Base-by-base conservation (phyloP, 805 yeast genomes). In the Candida ovalis region DNA sequence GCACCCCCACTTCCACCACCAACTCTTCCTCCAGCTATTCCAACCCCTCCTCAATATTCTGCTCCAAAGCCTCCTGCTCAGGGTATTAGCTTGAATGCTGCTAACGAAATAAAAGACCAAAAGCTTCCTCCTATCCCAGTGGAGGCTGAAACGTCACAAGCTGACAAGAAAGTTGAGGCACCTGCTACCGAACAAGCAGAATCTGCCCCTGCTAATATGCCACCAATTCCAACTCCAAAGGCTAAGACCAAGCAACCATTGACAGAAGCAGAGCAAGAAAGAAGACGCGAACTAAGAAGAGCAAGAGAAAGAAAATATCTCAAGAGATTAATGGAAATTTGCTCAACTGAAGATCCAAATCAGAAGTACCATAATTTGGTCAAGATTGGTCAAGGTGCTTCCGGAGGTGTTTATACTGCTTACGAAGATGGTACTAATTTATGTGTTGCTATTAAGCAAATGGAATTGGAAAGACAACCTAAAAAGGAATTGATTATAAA, bases 341-440 rank as follows among this genome's bases (percentile, higher is more conserved):
- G 97, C 60, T 76, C 89, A 1, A 82, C 80, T 28, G 94, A 91
- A 7, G 95, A 94, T 68, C 99, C 99, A 12, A 78, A 81, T 28
- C 73, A 72, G 46, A 63, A 78, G 43, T 94, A 88, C 66, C 72
- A 74, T 40, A 83, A 82, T 60, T 73, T 92, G 52, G 76, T 79
- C 35, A 91, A 92, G 66, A 85, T 94, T 54, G 99, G 99, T 1
- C 99, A 94, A 70, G 99, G 99, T 61, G 99, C 99, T 0, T 85
- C 95, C 15, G 99, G 99, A 46, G 96, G 96, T 36, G 99, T 94
- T 27, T 94, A 84, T 60, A 88, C 94, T 27, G 97, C 97, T 0
- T 80, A 83, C 57, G 86, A 83, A 55, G 62, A 69, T 30, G 75
- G 76, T 17, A 74, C 75, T 21, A 73, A 74, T 47, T 70, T 71